These are phyloP conservation scores for Coemansia sp. DNA, from an alignment of 192 early-diverging fungal genomes.

Conservation along the genomic window DNA sequence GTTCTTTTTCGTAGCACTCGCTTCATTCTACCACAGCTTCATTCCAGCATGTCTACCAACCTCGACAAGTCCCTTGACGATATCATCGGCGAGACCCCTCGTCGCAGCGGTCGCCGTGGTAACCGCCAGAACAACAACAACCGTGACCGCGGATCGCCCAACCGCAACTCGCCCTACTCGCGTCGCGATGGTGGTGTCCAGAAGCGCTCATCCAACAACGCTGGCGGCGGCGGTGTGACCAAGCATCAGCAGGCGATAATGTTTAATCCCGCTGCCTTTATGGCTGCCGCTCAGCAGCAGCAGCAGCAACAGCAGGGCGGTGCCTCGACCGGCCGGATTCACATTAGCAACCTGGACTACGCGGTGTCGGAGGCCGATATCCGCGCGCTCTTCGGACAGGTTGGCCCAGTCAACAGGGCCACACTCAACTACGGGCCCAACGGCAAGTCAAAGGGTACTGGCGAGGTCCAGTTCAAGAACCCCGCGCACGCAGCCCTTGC, in stretches of 20 bases:
- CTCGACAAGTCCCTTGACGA: constrained; percentile 57
- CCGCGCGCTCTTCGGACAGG: constrained; percentile 44
- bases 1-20: constrained; percentile 1
- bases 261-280: constrained; percentile 42
- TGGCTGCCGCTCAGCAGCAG: constrained; percentile 40
- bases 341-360: constrained; percentile 54
- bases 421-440: constrained; percentile 40
- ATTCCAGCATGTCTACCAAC: constrained; percentile 40
- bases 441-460: constrained; percentile 49
- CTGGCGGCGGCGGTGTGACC: constrained; percentile 9
- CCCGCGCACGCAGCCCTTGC: constrained; percentile 31
- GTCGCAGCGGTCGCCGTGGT: constrained; percentile 22
- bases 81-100: constrained; percentile 45
- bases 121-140: constrained; percentile 15
- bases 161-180: constrained; percentile 49
- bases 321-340: constrained; percentile 30
- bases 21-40: background rate
- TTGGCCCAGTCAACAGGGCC: constrained; percentile 32
- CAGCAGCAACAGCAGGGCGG: background rate
- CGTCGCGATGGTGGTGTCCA: constrained; percentile 40
- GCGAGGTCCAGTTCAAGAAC: constrained; percentile 47
- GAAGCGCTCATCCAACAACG: constrained; percentile 34
- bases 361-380: constrained; percentile 46
- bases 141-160: constrained; percentile 10
- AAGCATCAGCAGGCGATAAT: constrained; percentile 37